Base-by-base conservation (phyloP, 2,329 filamentous ascomycete genomes). In the Penicillium fuscoglaucum region DNA sequence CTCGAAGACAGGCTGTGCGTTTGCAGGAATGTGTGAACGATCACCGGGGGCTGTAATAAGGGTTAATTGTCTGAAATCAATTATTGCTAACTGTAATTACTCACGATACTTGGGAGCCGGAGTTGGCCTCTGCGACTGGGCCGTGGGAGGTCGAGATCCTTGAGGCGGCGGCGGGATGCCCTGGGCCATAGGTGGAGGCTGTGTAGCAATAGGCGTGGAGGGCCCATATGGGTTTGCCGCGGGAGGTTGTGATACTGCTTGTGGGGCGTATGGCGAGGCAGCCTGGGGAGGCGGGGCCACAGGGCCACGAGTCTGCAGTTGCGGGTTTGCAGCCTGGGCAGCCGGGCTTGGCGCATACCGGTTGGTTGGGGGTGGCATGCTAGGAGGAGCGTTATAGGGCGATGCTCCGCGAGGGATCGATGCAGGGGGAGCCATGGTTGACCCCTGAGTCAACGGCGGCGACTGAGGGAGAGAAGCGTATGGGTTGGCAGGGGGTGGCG, bases 301-400 rank as follows among this genome's bases (percentile, higher is more conserved):
- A 39, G 80, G 79, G 24, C 80, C 79, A 41, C 79, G 72, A 39
- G 71, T 68, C 40, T 80, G 78, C 48, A 75, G 71, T 43, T 74
- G 74, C 31, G 74, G 84, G 52, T 75, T 78, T 53, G 78, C 71
- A 61, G 78, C 78, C 68, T 87, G 85, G 24, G 83, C 72, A 17
- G 84, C 78, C 45, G 88, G 86, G 52, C 84, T 80, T 13, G 90
- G 89, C 15, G 90, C 87, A 73, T 96, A 96, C 68, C 91, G 82
- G 78, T 86, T 91, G 10, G 86, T 83, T 6, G 88, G 85, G n/a
- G 90, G 87, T 6, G 85, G 80, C 19, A 81, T 83, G 31, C 87
- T 79, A 7, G 90, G 90, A 54, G 93, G 90, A 39, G 89, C 85
- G 68, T 93, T 91, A 75, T 96, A 97, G 6, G 93, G 93, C 28